Evolutionary conservation across 345 rosid species (phyloP), one percentile per base, ranked within the genome.

Genomic region (Moricandia moricandioides): DNA sequence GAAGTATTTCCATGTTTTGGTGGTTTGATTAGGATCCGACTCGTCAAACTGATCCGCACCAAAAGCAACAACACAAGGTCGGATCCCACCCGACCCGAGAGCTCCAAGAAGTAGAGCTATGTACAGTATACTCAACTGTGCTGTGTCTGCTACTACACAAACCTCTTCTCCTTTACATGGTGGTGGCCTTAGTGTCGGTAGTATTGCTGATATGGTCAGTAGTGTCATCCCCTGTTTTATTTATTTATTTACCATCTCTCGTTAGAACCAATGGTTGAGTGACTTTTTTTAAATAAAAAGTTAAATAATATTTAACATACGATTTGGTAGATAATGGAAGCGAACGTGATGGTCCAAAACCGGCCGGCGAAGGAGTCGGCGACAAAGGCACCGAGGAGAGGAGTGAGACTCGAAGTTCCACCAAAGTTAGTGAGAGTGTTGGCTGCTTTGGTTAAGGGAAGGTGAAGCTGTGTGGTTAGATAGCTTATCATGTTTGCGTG

Each of bases 381-480:
- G 17, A 92, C 0, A 78, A 92, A 95, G 39, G 99, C 99, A 0
- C 98, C 99, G 62, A 92, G 73, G 62, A 95, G 73, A 16, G 99
- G 97, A 7, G 97, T 92, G 34, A 95, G 71, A 83, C 98, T 86
- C 0, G 94, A 75, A 18, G 94, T 89, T 45, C 99, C 96, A 1
- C 92, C 88, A 45, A 95, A 95, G 84, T 90, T 92, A 54, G 98
- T 92, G 52, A 89, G 86, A 29, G 96, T 89, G 74, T 92, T 95
- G 37, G 98, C 99, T 9, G 98, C 98, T 87, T 88, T 87, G 12
- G 97, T 89, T 75, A 90, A 72, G 0, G 99, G 98, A 88, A 92
- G 84, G 57, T 95, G 93, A 65, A 95, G 81, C 79, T 95, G 87
- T 13, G 84, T 78, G 14, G 96, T 95, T 58, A 92, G 70, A 87